Conservation (phyloP, 2,329 filamentous ascomycete genomes). For the Arthrinium puccinioides region DNA sequence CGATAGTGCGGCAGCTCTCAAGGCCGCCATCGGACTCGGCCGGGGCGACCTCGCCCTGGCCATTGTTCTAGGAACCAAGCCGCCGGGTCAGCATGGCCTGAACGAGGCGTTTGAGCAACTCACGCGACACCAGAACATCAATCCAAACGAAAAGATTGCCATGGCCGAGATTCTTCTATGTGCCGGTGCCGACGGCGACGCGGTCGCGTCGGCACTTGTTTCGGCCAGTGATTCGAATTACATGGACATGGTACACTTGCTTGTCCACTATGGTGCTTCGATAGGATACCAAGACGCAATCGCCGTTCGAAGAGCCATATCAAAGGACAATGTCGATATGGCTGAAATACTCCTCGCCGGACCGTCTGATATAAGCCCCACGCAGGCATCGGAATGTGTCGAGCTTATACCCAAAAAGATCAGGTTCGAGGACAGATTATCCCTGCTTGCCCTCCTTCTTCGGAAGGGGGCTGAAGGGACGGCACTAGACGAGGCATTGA, state of each 20-base stretch:
- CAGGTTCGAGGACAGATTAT: conserved; percentile 34
- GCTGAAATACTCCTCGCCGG: conserved; percentile 39
- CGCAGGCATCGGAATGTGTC: conserved; percentile 43
- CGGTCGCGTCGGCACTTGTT: conserved; percentile 38
- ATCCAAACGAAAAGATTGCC: conserved; percentile 40
- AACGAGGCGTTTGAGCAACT: conserved; percentile 43
- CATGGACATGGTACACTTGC: conserved; percentile 46
- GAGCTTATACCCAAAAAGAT: conserved; percentile 39
- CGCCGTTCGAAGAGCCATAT: conserved; percentile 41
- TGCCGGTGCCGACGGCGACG: conserved; percentile 47
- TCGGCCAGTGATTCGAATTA: conserved; percentile 42
- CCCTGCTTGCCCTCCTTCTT: conserved; percentile 38
- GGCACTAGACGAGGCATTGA: conserved; percentile 39
- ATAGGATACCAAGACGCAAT: conserved; percentile 45
- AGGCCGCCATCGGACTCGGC: conserved; percentile 38
- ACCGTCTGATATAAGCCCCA: conserved; percentile 32
- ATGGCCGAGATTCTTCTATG: conserved; percentile 51
- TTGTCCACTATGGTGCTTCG: conserved; percentile 46
- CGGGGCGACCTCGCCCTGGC: conserved; percentile 48
- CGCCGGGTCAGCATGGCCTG: conserved; percentile 40
- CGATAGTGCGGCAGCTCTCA: conserved; percentile 44
- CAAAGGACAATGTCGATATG: conserved; percentile 36
- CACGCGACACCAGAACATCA: conserved; percentile 36
- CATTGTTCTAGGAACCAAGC: conserved; percentile 44
- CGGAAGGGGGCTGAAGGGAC: conserved; percentile 42